These are phyloP conservation scores for Kluyveromyces lactis DNA, from an alignment of 805 yeast species.

Conservation along the genomic window DNA sequence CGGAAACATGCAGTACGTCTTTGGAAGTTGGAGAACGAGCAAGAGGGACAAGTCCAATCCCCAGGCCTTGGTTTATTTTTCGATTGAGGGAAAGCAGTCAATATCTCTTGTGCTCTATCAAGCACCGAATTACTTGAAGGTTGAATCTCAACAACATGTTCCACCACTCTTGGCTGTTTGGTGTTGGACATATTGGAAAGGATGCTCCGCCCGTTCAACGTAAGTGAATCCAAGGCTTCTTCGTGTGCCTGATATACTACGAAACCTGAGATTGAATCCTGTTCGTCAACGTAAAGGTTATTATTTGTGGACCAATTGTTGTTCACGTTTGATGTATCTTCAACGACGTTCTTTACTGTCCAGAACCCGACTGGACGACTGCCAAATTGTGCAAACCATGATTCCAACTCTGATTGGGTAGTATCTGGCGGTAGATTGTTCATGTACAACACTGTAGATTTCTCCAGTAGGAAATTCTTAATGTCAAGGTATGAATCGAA, in stretches of 20 bases:
- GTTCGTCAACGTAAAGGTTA: slow-evolving; percentile 34
- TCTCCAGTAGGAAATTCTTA: slow-evolving; percentile 55
- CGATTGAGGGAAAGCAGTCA: slow-evolving; percentile 76
- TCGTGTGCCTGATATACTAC: slow-evolving; percentile 80
- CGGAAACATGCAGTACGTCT: slow-evolving; percentile 90
- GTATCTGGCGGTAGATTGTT: slow-evolving; percentile 79
- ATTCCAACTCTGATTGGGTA: slow-evolving; percentile 82
- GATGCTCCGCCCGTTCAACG: slow-evolving; percentile 63
- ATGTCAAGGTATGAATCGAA: slow-evolving; percentile 72
- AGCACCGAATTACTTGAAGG: slow-evolving; percentile 75
- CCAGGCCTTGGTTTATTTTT: slow-evolving; percentile 92
- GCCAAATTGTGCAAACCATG: slow-evolving; percentile 85
- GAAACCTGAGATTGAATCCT: slow-evolving; percentile 61
- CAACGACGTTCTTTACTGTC: slow-evolving; percentile 58
- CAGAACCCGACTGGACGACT: slow-evolving; percentile 84
- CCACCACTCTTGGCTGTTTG: slow-evolving; percentile 35
- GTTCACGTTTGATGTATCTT: slow-evolving; percentile 19
- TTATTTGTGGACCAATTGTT: slow-evolving; percentile 21
- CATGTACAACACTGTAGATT: slow-evolving; percentile 70
- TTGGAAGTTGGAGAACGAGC: slow-evolving; percentile 93
- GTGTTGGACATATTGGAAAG: slow-evolving; percentile 29
- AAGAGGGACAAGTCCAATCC: slow-evolving; percentile 96
- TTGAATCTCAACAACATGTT: slow-evolving; percentile 71
- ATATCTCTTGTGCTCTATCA: slow-evolving; percentile 73
- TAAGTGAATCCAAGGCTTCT: slow-evolving; percentile 71